These are phyloP conservation scores for Epichloe gansuensis DNA, from an alignment of 2,329 filamentous ascomycete species.

Conservation along the genomic window DNA sequence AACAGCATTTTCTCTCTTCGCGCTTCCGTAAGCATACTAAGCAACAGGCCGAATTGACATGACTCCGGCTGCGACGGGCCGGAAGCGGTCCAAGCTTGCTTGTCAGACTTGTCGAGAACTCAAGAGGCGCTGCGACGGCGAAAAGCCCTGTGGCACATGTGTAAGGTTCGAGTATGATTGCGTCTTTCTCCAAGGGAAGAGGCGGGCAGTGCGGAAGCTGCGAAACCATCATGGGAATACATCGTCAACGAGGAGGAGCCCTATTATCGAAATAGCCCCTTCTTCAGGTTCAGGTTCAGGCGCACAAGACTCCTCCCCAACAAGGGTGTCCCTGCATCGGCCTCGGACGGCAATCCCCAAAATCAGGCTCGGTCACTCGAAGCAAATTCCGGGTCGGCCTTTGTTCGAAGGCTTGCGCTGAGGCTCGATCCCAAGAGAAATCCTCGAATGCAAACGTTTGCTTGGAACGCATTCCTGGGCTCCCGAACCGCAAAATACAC, in stretches of 20 bases:
- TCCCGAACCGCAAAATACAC: slow-evolving; percentile 22
- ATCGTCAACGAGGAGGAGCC: not conserved
- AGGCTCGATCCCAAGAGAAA: slow-evolving; percentile 40
- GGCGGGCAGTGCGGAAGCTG: not conserved
- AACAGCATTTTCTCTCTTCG: not conserved
- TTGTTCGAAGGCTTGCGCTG: slow-evolving; percentile 39
- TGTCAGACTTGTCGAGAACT: slow-evolving; percentile 41
- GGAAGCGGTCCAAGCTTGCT: slow-evolving; percentile 30
- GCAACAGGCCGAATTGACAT: not conserved
- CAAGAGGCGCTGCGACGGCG: slow-evolving; percentile 44
- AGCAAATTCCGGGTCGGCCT: slow-evolving; percentile 45
- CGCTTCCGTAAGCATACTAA: not conserved
- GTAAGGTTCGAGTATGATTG: slow-evolving; percentile 41
- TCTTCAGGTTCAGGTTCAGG: not conserved
- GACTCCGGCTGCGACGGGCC: slow-evolving; percentile 6
- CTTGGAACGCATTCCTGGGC: slow-evolving; percentile 36
- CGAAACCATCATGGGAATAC: not conserved
- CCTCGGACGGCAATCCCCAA: slow-evolving; percentile 10
- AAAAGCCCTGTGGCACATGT: slow-evolving; percentile 40
- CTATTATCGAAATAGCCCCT: not conserved
- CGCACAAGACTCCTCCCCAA: not conserved
- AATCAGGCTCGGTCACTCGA: slow-evolving; percentile 23
- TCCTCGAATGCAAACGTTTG: slow-evolving; percentile 41
- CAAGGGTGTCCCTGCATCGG: not conserved
- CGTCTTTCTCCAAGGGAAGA: slow-evolving; percentile 24